Conservation (phyloP, 495 filamentous ascomycete genomes). For the Xylaria acuta region DNA sequence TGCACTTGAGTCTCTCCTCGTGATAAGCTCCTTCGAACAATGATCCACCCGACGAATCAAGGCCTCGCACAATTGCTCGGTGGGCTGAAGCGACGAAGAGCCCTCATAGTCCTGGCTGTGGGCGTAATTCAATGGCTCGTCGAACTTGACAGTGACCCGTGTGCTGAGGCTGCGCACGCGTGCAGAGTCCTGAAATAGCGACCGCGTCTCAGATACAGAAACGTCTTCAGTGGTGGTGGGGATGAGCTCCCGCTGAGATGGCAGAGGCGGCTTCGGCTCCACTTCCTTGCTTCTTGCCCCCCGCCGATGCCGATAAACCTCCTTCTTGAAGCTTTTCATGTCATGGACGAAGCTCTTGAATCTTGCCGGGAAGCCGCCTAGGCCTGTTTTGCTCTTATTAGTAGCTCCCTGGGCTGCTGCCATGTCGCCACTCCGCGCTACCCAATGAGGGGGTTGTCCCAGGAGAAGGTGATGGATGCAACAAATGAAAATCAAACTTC, state of each 20-base stretch:
- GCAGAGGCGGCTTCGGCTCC: conserved; percentile 19
- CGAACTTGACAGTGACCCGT: conserved; percentile 53
- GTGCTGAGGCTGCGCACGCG: conserved; percentile 39
- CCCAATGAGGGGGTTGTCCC: not conserved
- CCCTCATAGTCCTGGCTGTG: conserved; percentile 50
- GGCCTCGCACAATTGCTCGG: conserved; percentile 47
- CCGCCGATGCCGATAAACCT: conserved; percentile 33
- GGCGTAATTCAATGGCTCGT: conserved; percentile 49
- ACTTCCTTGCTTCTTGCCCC: conserved; percentile 27
- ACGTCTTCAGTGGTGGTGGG: conserved; percentile 12
- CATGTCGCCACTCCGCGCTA: conserved; percentile 11
- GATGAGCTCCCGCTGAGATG: conserved; percentile 7
- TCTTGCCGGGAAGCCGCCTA: conserved; percentile 33
- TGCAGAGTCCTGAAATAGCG: conserved; percentile 29
- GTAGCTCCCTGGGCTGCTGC: not conserved
- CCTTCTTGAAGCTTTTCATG: conserved; percentile 39
- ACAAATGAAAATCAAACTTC: conserved; percentile 13
- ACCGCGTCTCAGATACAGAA: conserved; percentile 24
- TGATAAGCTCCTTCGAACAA: conserved; percentile 55
- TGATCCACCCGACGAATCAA: conserved; percentile 55
- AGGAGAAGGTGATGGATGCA: not conserved
- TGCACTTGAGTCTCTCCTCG: conserved; percentile 54
- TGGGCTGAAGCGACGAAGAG: conserved; percentile 48
- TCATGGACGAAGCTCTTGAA: conserved; percentile 39
- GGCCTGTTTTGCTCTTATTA: not conserved